Conservation (phyloP, 345 rosid species). For the Lenwebbia sp. region DNA sequence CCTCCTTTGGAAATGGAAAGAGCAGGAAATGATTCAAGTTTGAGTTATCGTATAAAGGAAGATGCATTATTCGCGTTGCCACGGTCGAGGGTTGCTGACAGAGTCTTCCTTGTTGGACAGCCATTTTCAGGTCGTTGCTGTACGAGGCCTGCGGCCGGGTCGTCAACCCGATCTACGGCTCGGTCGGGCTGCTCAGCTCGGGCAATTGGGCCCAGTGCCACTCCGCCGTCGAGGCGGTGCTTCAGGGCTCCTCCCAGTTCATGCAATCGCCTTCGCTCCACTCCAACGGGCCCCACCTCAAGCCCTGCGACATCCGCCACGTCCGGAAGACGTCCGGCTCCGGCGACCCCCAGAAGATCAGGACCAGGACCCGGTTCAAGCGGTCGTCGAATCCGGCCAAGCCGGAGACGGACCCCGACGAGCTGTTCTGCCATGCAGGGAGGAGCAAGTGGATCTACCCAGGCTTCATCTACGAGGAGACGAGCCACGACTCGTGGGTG, state of each 20-base stretch:
- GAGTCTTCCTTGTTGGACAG: slow-evolving; percentile 2
- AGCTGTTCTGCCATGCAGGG: background rate
- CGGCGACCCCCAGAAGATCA: background rate
- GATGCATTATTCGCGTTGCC: background rate
- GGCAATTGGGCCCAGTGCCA: slow-evolving; percentile 60
- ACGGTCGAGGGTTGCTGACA: background rate
- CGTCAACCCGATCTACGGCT: slow-evolving; percentile 47
- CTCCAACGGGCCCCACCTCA: background rate
- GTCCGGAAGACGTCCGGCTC: background rate
- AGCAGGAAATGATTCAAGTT: background rate
- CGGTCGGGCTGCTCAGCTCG: slow-evolving; percentile 46
- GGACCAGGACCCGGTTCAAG: background rate
- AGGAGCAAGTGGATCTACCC: slow-evolving; percentile 1
- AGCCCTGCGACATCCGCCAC: slow-evolving; percentile 4
- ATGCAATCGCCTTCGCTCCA: background rate
- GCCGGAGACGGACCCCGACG: background rate
- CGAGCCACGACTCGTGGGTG: background rate
- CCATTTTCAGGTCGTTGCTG: slow-evolving; percentile 43
- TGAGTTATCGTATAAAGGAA: background rate
- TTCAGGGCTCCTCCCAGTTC: slow-evolving; percentile 1
- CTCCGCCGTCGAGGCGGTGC: slow-evolving; percentile 22
- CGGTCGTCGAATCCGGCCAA: background rate
- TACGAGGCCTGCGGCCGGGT: slow-evolving; percentile 66
- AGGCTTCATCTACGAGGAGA: background rate
- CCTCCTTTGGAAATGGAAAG: background rate